Evolutionary conservation across 1,284 basidiomycete species (phyloP).

Genomic region (Papiliotrema terrestris): DNA sequence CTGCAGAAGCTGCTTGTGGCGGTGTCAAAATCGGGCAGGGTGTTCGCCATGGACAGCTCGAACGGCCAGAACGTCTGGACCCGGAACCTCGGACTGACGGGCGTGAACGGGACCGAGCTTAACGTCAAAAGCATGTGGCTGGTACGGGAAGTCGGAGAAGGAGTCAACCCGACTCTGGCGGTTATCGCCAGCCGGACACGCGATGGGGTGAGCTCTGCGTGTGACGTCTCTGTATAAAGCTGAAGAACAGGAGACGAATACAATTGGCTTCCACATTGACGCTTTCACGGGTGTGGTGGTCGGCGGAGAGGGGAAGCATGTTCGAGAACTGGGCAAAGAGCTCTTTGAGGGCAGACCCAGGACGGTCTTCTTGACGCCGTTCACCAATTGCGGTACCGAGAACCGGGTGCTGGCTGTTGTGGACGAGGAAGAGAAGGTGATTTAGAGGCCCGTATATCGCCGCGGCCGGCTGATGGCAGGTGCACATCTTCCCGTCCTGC

Average conservation of each 20-base stretch:
- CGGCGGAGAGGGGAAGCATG: constrained; percentile 19
- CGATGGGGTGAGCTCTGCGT: constrained; percentile 16
- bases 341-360: constrained; percentile 30
- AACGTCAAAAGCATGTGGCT: constrained; percentile 31
- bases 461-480: constrained; percentile 8
- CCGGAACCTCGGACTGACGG: constrained; percentile 52
- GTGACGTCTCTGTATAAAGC: background rate
- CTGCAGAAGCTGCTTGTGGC: constrained; percentile 79
- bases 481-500: constrained; percentile 47
- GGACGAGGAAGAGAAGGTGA: constrained; percentile 21
- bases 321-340: constrained; percentile 28
- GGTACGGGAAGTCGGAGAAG: constrained; percentile 35
- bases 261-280: constrained; percentile 73
- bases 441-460: background rate
- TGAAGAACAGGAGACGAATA: constrained; percentile 33
- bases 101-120: constrained; percentile 29
- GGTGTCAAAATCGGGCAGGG: constrained; percentile 67
- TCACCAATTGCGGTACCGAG: constrained; percentile 40
- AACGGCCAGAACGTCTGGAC: constrained; percentile 75
- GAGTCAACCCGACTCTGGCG: constrained; percentile 35
- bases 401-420: constrained; percentile 42
- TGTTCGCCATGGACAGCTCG: constrained; percentile 77
- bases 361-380: constrained; percentile 38
- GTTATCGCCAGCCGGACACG: constrained; percentile 32
- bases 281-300: constrained; percentile 65